phyloP scores from a whole-genome alignment of 163 green algal genomes.

The Trebouxiophyceae sp. region DNA sequence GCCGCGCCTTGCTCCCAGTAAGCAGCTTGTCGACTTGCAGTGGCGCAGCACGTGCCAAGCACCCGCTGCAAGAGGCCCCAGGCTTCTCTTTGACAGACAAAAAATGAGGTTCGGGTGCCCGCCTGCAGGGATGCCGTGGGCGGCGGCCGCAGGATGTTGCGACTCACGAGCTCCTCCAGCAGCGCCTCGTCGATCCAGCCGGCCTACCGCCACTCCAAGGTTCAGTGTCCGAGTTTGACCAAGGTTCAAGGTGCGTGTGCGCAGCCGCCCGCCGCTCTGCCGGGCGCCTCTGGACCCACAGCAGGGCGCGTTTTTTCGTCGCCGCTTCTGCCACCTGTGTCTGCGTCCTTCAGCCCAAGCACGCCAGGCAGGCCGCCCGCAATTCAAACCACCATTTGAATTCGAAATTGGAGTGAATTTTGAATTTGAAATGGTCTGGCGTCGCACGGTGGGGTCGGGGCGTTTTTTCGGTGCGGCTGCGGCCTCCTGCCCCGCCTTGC shows the following conservation, averaged over 20 bases:
- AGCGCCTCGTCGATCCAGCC: not conserved
- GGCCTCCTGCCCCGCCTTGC: too few relatives aligned
- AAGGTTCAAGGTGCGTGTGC: not conserved
- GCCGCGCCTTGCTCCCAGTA: too few relatives aligned
- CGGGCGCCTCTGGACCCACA: too few relatives aligned
- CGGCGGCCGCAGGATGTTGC: not conserved
- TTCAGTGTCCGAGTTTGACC: not conserved
- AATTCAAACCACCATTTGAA: not conserved
- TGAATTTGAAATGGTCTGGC: too few relatives aligned
- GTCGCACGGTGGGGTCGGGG: too few relatives aligned
- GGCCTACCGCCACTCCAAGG: not conserved
- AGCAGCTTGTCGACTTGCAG: not conserved
- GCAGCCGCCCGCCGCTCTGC: not conserved
- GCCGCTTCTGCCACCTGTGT: too few relatives aligned
- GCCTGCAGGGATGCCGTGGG: not conserved
- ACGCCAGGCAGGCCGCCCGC: not conserved
- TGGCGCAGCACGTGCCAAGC: not conserved
- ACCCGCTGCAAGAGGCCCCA: not conserved
- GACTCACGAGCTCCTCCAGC: not conserved
- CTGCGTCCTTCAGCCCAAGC: too few relatives aligned
- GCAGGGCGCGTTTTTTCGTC: too few relatives aligned
- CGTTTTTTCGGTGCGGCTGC: too few relatives aligned
- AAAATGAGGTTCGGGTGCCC: not conserved
- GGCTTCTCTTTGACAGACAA: not conserved
- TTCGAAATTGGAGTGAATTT: too few relatives aligned